These are phyloP conservation scores for Canavalia ensiformis DNA, from an alignment of 306 rosid species.

Conservation along the genomic window DNA sequence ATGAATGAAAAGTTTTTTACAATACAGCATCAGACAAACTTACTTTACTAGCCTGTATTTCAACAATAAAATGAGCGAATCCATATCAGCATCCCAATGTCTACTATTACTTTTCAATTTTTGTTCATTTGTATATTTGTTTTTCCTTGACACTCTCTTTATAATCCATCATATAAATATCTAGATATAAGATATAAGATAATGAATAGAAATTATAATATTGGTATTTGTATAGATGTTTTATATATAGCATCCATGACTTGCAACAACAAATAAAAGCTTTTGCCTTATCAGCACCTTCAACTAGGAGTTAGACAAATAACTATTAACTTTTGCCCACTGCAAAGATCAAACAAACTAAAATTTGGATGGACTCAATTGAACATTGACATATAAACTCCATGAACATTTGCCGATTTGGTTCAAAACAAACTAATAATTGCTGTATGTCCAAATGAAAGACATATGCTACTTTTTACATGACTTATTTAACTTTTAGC, in stretches of 20 bases:
- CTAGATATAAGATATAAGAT: too few species aligned
- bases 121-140: background rate
- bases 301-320: background rate
- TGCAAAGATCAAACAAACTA: background rate
- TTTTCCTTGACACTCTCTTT: background rate
- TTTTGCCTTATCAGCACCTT: background rate
- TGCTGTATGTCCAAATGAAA: background rate
- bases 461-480: background rate
- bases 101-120: background rate
- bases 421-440: background rate
- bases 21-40: background rate
- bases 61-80: background rate
- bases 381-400: too few species aligned
- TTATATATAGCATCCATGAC: background rate
- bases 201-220: background rate
- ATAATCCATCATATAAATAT: too few species aligned
- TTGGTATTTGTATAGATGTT: background rate
- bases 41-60: background rate
- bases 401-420: background rate
- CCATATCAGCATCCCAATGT: background rate
- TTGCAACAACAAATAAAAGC: background rate
- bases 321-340: background rate
- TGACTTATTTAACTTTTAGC: background rate
- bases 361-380: background rate
- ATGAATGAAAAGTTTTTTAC: background rate